Conservation (phyloP, 371 early-diverging fungal genomes). For the Dinochytrium kinnereticum region DNA sequence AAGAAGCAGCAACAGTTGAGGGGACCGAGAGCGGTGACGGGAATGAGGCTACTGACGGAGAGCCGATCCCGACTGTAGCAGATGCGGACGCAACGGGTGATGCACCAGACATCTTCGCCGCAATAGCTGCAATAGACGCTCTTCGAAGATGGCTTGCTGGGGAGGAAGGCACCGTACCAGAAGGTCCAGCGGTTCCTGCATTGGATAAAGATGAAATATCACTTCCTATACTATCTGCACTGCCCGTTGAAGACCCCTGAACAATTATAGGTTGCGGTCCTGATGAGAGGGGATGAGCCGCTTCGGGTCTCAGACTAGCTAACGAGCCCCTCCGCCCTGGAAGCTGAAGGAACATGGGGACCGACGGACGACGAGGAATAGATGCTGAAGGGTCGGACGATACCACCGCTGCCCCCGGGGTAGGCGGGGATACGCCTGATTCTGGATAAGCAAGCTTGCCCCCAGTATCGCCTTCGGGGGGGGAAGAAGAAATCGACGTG, state of each 20-base stretch:
- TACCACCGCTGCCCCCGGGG: too few species aligned
- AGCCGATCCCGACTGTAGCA: too few species aligned
- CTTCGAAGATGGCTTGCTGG: not conserved
- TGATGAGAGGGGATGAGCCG: not conserved
- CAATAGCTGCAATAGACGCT: not conserved
- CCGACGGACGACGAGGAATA: slow-evolving; percentile 5
- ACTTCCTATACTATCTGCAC: too few species aligned
- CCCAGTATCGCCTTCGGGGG: too few species aligned
- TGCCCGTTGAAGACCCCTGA: too few species aligned
- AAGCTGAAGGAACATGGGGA: slow-evolving; percentile 9
- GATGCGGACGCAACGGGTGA: not conserved
- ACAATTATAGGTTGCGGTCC: not conserved
- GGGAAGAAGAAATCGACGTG: not conserved
- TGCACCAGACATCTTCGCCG: not conserved
- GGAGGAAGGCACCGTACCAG: not conserved
- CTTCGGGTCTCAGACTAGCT: slow-evolving; percentile 7
- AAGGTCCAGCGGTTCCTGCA: not conserved
- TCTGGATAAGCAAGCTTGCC: too few species aligned
- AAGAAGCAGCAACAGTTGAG: not conserved
- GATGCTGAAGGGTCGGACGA: too few species aligned
- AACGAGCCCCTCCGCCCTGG: slow-evolving; percentile 15
- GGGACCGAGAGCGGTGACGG: not conserved
- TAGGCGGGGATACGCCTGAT: too few species aligned
- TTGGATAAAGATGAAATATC: too few species aligned
- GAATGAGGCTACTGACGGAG: not conserved